Evolutionary conservation across 768 basidiomycete genomes (phyloP).

Genomic region (Mycena crocata): DNA sequence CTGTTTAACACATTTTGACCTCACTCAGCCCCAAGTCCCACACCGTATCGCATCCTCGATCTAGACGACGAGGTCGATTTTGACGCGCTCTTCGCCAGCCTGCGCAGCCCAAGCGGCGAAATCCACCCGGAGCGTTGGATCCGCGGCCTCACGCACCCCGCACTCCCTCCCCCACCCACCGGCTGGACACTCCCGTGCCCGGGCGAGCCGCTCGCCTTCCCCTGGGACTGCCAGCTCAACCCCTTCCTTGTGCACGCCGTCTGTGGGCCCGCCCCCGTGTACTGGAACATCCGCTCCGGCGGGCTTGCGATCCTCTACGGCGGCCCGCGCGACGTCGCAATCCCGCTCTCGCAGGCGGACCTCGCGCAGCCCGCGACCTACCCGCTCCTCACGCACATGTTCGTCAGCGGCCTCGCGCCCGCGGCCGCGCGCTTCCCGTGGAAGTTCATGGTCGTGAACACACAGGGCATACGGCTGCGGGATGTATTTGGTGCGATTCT

Average conservation of each 20-base stretch:
- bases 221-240: conserved; percentile 66
- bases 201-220: conserved; percentile 54
- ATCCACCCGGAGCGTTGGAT: conserved; percentile 62
- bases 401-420: conserved; percentile 64
- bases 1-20: background rate
- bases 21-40: conserved; percentile 19
- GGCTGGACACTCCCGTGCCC: conserved; percentile 57
- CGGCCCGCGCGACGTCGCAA: conserved; percentile 37
- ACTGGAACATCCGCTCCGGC: conserved; percentile 58
- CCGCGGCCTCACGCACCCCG: conserved; percentile 57
- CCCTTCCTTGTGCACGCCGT: conserved; percentile 63
- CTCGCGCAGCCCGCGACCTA: conserved; percentile 72
- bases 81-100: conserved; percentile 45
- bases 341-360: conserved; percentile 50
- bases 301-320: conserved; percentile 44
- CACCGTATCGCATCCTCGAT: conserved; percentile 16
- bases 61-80: conserved; percentile 31
- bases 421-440: conserved; percentile 63
- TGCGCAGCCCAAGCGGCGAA: conserved; percentile 44
- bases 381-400: conserved; percentile 69
- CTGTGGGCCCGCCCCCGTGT: conserved; percentile 54
- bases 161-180: conserved; percentile 61
- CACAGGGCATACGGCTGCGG: conserved; percentile 57
- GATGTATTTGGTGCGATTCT: conserved; percentile 64
- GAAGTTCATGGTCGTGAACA: conserved; percentile 64